Evolutionary conservation across 352 stramenopile genomes (phyloP).

Genomic region (Aphanomyces invadans): DNA sequence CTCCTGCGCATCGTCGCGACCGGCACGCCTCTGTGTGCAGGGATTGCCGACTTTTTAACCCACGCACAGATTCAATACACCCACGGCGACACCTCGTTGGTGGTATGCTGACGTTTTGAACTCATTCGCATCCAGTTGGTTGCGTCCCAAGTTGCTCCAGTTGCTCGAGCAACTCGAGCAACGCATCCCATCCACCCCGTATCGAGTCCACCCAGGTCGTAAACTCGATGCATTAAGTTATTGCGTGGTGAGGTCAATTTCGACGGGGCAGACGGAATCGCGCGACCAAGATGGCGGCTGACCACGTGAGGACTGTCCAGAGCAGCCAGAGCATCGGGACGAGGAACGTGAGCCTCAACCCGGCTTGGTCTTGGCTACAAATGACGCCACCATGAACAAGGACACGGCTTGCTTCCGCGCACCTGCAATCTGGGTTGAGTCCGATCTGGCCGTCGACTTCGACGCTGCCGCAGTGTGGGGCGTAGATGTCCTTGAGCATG

Average conservation of each 20-base stretch:
- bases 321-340: conserved; percentile 68
- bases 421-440: conserved; percentile 56
- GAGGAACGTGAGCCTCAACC: conserved; percentile 65
- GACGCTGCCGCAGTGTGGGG: conserved; percentile 77
- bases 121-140: no score
- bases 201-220: no score
- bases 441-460: conserved; percentile 48
- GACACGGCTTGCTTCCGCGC: neutral
- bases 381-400: neutral
- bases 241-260: neutral
- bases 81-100: neutral
- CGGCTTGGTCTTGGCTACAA: conserved; percentile 36
- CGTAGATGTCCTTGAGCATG: conserved; percentile 87
- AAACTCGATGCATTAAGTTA: neutral
- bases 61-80: neutral
- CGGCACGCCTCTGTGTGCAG: neutral
- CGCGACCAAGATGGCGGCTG: conserved; percentile 4
- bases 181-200: no score
- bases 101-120: neutral
- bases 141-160: no score
- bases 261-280: conserved; percentile 5
- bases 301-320: conserved; percentile 64
- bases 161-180: no score
- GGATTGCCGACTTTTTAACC: neutral
- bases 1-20: neutral